Evolutionary conservation across 495 filamentous ascomycete genomes (phyloP).

Genomic region (Penicillium paxilli): DNA sequence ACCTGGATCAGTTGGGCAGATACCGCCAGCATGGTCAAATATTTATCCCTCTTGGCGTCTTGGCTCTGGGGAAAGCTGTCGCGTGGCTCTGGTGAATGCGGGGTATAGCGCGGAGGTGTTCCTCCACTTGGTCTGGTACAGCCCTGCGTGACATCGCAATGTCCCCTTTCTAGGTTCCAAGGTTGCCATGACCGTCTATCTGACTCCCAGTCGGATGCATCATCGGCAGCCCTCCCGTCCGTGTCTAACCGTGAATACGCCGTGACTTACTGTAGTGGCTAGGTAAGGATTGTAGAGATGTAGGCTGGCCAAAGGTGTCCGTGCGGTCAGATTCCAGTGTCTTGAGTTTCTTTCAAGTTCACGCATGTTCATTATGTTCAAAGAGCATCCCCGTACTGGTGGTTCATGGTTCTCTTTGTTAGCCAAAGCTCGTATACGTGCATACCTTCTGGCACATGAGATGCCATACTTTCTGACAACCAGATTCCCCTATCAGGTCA

Average conservation of each 20-base stretch:
- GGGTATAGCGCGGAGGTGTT: conserved; percentile 20
- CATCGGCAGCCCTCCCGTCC: background rate
- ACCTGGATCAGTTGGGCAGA: background rate
- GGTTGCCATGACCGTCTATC: background rate
- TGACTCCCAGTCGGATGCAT: too few species aligned
- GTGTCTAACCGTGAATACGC: background rate
- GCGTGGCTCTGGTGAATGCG: conserved; percentile 27
- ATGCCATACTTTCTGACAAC: too few species aligned
- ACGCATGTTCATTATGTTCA: too few species aligned
- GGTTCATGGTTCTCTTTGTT: too few species aligned
- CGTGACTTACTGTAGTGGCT: background rate
- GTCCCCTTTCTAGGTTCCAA: background rate
- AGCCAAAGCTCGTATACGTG: too few species aligned
- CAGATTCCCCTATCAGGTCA: too few species aligned
- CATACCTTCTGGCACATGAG: too few species aligned
- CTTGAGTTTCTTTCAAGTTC: too few species aligned
- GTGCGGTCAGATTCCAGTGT: background rate
- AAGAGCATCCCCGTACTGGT: too few species aligned
- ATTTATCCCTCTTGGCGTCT: conserved; percentile 19
- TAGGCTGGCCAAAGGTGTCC: background rate
- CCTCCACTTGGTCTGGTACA: conserved; percentile 7
- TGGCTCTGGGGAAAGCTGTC: conserved; percentile 32
- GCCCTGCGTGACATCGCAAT: background rate
- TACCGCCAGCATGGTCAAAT: background rate
- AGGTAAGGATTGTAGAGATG: background rate